Percentiles rank a stretch among this genome's conserved stretches.
Conservation (phyloP, 2,329 filamentous ascomycete species). For the Alternaria arbusti region DNA sequence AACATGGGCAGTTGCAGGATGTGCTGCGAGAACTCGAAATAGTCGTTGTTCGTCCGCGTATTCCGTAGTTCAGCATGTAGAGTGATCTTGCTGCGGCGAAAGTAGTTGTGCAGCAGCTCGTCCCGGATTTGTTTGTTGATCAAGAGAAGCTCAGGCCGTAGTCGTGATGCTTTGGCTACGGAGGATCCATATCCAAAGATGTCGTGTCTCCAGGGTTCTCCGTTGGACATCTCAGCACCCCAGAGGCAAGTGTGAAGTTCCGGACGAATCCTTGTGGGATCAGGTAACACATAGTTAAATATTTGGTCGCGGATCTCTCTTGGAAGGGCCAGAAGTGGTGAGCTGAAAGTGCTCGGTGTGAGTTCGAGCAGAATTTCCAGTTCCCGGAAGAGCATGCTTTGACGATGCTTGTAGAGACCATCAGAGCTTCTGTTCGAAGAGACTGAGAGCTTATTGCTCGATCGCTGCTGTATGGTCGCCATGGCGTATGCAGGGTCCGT, state of each 20-base stretch:
- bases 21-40: slow-evolving; percentile 45
- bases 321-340: slow-evolving; percentile 40
- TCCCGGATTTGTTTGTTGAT: slow-evolving; percentile 42
- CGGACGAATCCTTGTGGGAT: slow-evolving; percentile 20
- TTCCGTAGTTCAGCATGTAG: slow-evolving; percentile 46
- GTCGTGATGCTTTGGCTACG: slow-evolving; percentile 27
- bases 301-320: slow-evolving; percentile 36
- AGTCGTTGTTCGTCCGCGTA: slow-evolving; percentile 34
- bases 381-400: slow-evolving; percentile 42
- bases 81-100: slow-evolving; percentile 36
- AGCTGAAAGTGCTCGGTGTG: slow-evolving; percentile 41
- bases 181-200: slow-evolving; percentile 38
- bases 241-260: slow-evolving; percentile 46
- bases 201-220: slow-evolving; percentile 44
- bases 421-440: slow-evolving; percentile 32
- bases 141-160: slow-evolving; percentile 33
- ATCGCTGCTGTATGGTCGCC: slow-evolving; percentile 17
- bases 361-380: slow-evolving; percentile 44
- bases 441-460: slow-evolving; percentile 32
- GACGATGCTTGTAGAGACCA: slow-evolving; percentile 37
- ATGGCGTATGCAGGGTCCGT: slow-evolving; percentile 10
- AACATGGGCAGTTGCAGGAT: slow-evolving; percentile 40
- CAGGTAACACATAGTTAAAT: slow-evolving; percentile 36
- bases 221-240: slow-evolving; percentile 42
- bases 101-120: slow-evolving; percentile 39